phyloP scores from a whole-genome alignment of 345 rosid genomes.

The Eucalyptus tenuipes region DNA sequence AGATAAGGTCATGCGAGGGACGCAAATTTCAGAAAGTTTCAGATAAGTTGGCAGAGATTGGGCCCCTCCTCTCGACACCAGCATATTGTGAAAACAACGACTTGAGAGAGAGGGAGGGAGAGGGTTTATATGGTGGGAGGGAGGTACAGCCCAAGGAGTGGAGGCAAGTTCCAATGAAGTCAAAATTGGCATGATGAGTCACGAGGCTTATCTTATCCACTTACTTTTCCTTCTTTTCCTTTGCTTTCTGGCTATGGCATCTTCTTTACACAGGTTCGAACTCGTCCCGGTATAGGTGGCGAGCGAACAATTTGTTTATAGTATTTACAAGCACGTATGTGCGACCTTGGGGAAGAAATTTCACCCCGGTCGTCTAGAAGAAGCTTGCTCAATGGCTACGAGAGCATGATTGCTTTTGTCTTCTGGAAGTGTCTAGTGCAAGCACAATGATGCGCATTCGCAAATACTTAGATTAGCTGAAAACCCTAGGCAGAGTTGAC shows the following conservation, averaged over 20 bases:
- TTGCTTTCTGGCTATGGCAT: slow-evolving; percentile 6
- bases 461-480: neutral
- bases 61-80: neutral
- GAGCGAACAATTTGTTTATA: neutral
- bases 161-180: neutral
- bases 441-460: neutral
- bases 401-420: neutral
- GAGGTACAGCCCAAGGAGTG: neutral
- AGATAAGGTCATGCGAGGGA: neutral
- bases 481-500: neutral
- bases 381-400: neutral
- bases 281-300: neutral
- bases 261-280: slow-evolving; percentile 9
- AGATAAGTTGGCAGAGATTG: neutral
- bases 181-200: slow-evolving; percentile 17
- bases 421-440: neutral
- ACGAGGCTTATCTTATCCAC: slow-evolving; percentile 31
- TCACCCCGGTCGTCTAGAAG: neutral
- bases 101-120: neutral
- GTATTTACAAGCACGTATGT: neutral
- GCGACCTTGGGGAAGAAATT: neutral
- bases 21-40: neutral
- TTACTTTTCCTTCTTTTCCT: neutral
- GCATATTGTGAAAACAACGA: slow-evolving; percentile 1
- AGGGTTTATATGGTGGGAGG: neutral